phyloP scores from a whole-genome alignment of 148 eudicot genomes.

The Rhododendron ferrugineum region DNA sequence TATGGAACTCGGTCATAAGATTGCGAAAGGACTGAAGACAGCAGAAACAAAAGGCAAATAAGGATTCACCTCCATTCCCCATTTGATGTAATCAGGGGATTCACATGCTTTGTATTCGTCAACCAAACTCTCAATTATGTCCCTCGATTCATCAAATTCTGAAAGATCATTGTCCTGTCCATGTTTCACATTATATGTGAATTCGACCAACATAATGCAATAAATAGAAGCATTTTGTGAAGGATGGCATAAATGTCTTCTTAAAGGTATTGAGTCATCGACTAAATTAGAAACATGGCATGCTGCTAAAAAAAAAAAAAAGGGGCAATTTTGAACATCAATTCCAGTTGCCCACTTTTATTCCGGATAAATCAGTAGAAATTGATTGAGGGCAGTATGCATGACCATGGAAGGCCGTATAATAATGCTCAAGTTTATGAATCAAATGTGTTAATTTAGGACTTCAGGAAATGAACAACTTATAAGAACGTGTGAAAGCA shows the following conservation, averaged over 20 bases:
- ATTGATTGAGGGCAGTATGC: not conserved
- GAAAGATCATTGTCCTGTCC: conserved; percentile 97
- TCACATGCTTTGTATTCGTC: conserved; percentile 99
- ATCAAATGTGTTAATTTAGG: not conserved
- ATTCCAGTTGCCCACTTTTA: not conserved
- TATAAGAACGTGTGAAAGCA: not conserved
- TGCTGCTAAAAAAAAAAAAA: not conserved
- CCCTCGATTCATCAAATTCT: conserved; percentile 96
- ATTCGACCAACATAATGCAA: not conserved
- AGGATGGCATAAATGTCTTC: not conserved
- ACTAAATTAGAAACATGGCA: not conserved
- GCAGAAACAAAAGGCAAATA: not conserved
- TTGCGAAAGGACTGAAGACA: not conserved
- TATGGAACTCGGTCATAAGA: not conserved
- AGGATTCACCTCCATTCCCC: conserved; percentile 92
- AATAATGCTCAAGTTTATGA: not conserved
- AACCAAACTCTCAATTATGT: conserved; percentile 85
- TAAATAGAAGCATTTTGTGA: not conserved
- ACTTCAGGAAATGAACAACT: not conserved
- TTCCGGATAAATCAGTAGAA: not conserved
- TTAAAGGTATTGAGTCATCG: not conserved
- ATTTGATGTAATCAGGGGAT: conserved; percentile 97
- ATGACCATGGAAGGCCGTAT: not conserved
- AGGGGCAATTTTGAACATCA: not conserved
- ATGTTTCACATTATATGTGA: conserved; percentile 11